phyloP scores from a whole-genome alignment of 2,329 filamentous ascomycete species.

The Fusarium protoensiforme region DNA sequence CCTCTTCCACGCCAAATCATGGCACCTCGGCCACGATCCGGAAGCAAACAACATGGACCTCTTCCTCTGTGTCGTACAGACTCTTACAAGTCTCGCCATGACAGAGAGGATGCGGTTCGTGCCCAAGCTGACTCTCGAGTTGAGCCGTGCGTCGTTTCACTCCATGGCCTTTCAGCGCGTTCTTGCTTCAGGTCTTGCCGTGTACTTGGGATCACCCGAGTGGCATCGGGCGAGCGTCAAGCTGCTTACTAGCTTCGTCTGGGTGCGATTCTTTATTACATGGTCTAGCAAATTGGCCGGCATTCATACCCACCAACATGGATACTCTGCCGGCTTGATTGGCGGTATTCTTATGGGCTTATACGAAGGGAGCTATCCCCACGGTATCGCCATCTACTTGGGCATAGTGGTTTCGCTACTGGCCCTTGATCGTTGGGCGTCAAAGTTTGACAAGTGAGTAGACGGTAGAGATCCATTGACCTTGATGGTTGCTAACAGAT shows the following conservation, averaged over 20 bases:
- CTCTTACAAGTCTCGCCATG: background rate
- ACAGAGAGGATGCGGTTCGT: background rate
- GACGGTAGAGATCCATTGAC: no score
- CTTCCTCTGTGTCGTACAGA: background rate
- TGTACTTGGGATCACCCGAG: background rate
- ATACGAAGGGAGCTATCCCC: background rate
- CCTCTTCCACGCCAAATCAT: background rate
- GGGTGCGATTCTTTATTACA: background rate
- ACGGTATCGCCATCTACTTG: background rate
- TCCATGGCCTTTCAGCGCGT: background rate
- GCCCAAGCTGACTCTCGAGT: background rate
- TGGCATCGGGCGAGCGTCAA: constrained; percentile 6
- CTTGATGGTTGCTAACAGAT: background rate
- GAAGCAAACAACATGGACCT: background rate
- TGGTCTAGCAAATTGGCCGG: background rate
- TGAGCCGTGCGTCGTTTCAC: background rate
- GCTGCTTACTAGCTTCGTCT: background rate
- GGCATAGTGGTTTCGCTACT: background rate
- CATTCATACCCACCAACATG: background rate
- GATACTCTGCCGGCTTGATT: background rate
- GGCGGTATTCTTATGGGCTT: background rate
- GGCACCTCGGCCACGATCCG: background rate
- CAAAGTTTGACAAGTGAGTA: background rate
- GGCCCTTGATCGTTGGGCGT: background rate
- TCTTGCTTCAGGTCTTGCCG: background rate